A percentile compares a stretch with the other conserved stretches of the same genome.
These are phyloP conservation scores for Phaeosphaeria sp. DNA, from an alignment of 2,329 filamentous ascomycete genomes.

Conservation along the genomic window DNA sequence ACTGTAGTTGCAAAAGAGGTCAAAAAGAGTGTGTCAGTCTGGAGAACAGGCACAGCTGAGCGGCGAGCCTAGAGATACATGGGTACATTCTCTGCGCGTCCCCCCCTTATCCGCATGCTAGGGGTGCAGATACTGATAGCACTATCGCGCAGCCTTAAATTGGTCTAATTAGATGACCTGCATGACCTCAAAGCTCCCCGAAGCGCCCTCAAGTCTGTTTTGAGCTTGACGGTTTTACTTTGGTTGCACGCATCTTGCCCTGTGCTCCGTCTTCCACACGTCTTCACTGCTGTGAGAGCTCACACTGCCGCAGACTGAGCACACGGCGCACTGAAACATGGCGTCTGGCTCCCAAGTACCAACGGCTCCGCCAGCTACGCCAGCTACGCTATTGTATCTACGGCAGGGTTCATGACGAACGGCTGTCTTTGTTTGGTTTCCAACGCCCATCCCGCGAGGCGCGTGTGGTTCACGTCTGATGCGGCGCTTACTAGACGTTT, in stretches of 20 bases:
- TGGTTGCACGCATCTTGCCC: slow-evolving; percentile 25
- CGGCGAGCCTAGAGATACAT: slow-evolving; percentile 31
- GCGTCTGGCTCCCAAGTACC: slow-evolving; percentile 6
- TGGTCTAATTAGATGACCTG: slow-evolving; percentile 42
- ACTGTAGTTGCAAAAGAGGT: slow-evolving; percentile 32
- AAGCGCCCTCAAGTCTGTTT: slow-evolving; percentile 33
- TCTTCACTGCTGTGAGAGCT: slow-evolving; percentile 8
- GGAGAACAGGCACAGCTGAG: slow-evolving; percentile 25
- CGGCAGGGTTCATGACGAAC: slow-evolving; percentile 29
- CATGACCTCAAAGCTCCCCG: slow-evolving; percentile 36
- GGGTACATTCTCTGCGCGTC: slow-evolving; percentile 34
- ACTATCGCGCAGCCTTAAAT: slow-evolving; percentile 42
- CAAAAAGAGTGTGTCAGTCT: slow-evolving; percentile 19
- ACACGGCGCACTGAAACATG: slow-evolving; percentile 22
- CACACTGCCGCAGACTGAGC: slow-evolving; percentile 7
- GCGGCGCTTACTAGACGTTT: slow-evolving; percentile 30
- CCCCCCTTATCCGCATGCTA: slow-evolving; percentile 31
- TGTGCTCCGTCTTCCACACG: slow-evolving; percentile 2
- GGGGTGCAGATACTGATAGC: slow-evolving; percentile 34
- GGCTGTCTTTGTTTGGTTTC: slow-evolving; percentile 26
- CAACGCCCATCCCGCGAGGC: slow-evolving; percentile 30
- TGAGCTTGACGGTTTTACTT: slow-evolving; percentile 28
- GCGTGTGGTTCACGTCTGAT: slow-evolving; percentile 27
- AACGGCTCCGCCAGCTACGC: slow-evolving; percentile 20
- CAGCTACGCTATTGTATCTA: slow-evolving; percentile 13